phyloP scores from a whole-genome alignment of 2,329 filamentous ascomycete genomes.

The Cercospora janseana region DNA sequence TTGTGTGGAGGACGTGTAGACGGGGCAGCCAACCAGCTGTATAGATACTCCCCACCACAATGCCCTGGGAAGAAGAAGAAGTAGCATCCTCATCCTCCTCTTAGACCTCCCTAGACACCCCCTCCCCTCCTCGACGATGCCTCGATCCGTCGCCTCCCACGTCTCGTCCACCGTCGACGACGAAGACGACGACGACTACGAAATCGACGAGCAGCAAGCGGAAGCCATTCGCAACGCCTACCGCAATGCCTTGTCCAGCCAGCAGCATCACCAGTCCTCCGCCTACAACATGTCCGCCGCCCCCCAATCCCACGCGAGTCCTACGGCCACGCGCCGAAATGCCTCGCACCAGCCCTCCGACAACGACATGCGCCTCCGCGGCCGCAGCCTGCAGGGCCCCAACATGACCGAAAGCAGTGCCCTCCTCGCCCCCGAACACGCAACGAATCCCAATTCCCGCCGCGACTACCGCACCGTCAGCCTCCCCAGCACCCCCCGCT shows the following conservation, averaged over 20 bases:
- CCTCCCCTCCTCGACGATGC: constrained; percentile 29
- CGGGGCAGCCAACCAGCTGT: too few species aligned
- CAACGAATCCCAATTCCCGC: constrained; percentile 39
- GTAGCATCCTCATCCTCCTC: too few species aligned
- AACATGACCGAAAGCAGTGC: background rate
- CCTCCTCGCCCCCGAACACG: constrained; percentile 34
- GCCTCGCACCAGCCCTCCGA: constrained; percentile 10
- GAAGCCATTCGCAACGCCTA: constrained; percentile 39
- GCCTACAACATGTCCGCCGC: constrained; percentile 4
- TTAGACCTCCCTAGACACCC: background rate
- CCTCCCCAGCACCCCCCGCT: constrained; percentile 27
- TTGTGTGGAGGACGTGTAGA: background rate
- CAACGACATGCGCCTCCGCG: background rate
- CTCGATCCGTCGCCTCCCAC: constrained; percentile 37
- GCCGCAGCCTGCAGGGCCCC: background rate
- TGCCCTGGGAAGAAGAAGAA: too few species aligned
- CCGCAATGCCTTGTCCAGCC: constrained; percentile 35
- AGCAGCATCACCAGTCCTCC: constrained; percentile 4
- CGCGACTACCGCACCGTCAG: constrained; percentile 27
- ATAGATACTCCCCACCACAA: too few species aligned
- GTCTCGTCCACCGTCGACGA: constrained; percentile 33
- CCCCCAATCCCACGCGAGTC: background rate
- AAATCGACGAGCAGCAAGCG: constrained; percentile 33
- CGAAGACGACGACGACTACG: constrained; percentile 38
- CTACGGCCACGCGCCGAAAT: constrained; percentile 2